Conservation (phyloP, 2,329 filamentous ascomycete genomes). For the Epicoccum nigrum region DNA sequence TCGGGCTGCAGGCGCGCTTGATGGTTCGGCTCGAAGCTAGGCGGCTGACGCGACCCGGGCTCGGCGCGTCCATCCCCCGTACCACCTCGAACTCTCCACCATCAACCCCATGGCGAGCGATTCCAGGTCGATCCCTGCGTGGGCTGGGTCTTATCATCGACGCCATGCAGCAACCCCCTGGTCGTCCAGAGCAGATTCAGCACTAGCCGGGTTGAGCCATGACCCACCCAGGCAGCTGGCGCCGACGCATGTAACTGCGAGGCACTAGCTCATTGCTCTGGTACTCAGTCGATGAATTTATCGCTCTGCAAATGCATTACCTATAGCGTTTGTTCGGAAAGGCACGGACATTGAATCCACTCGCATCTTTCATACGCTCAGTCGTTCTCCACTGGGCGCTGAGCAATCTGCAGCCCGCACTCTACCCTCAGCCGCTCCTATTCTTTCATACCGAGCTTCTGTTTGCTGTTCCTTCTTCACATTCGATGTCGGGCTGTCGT, state of each 20-base stretch:
- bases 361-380: constrained; percentile 31
- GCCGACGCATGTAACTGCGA: constrained; percentile 31
- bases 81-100: constrained; percentile 25
- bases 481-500: constrained; percentile 18
- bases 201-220: constrained; percentile 30
- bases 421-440: constrained; percentile 3
- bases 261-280: constrained; percentile 42
- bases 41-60: constrained; percentile 37
- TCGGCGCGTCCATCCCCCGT: constrained; percentile 26
- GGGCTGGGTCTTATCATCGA: constrained; percentile 37
- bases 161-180: constrained; percentile 36
- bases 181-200: constrained; percentile 30
- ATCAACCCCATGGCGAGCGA: constrained; percentile 26
- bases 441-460: constrained; percentile 13
- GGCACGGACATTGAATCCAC: constrained; percentile 30
- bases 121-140: constrained; percentile 30
- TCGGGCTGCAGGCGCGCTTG: constrained; percentile 22
- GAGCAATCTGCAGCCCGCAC: constrained; percentile 16
- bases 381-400: constrained; percentile 22
- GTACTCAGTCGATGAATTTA: constrained; percentile 43
- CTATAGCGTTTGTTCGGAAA: constrained; percentile 38
- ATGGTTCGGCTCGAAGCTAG: constrained; percentile 26
- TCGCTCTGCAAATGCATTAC: constrained; percentile 44
- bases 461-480: constrained; percentile 18
- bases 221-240: constrained; percentile 36